Evolutionary conservation across 768 basidiomycete species (phyloP).

Genomic region (Mycena sanguinolenta): DNA sequence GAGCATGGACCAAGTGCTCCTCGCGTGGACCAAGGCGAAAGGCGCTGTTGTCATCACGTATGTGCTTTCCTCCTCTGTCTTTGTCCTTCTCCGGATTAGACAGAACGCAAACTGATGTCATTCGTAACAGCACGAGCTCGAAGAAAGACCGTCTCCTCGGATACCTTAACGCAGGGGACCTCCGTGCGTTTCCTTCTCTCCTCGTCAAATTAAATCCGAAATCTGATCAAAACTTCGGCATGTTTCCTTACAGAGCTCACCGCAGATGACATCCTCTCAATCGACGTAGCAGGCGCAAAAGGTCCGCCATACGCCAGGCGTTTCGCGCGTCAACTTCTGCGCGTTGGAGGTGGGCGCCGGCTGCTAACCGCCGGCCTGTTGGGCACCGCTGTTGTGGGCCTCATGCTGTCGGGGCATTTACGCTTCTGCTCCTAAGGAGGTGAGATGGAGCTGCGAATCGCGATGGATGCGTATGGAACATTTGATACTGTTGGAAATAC

Average conservation of each 20-base stretch:
- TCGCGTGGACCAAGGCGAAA: constrained; percentile 79
- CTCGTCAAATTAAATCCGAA: too few species aligned
- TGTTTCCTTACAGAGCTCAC: constrained; percentile 41
- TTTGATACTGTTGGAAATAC: too few species aligned
- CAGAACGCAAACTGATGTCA: too few species aligned
- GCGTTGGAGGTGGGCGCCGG: too few species aligned
- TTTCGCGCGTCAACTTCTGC: background rate
- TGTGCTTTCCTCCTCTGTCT: constrained; percentile 1
- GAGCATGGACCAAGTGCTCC: constrained; percentile 75
- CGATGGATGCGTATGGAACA: too few species aligned
- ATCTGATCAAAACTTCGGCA: too few species aligned
- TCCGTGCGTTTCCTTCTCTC: constrained; percentile 18
- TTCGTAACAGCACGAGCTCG: constrained; percentile 35
- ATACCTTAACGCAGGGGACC: constrained; percentile 33
- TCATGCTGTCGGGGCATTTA: background rate
- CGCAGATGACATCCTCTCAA: constrained; percentile 56
- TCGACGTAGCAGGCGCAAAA: constrained; percentile 59
- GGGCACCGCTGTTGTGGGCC: background rate
- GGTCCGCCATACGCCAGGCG: constrained; percentile 40
- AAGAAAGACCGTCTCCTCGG: constrained; percentile 33
- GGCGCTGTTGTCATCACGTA: constrained; percentile 78
- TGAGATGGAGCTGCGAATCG: background rate
- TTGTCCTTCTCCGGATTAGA: too few species aligned
- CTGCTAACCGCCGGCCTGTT: too few species aligned
- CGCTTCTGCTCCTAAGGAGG: background rate